Evolutionary conservation across 257 asterid species (phyloP), one percentile per base, ranked within the genome.

Genomic region (Osmanthus fragrans): DNA sequence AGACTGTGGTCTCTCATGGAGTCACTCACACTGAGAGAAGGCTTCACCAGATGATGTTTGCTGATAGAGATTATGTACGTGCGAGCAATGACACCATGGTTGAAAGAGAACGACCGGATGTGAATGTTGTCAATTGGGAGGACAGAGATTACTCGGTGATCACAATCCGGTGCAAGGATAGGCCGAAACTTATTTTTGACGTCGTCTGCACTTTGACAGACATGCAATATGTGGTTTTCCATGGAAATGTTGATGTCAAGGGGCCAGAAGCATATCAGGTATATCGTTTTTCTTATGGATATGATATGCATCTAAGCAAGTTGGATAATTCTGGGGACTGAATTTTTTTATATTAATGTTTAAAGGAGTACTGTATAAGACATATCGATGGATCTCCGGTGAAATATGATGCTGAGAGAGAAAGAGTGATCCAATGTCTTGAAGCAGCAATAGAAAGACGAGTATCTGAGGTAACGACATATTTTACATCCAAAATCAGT

Each of bases 21-120:
- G 85, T 76, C 8, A 90, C 98, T 10, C 97, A 93, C 80, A 89
- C 91, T 0, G 99, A 89, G 73, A 84, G 98, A 77, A 88, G 99
- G 80, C 98, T 96, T 74, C 98, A 96, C 76, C 98, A 89, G 81
- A 88, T 96, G 93, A 89, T 96, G 99, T 96, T 96, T 54, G 98
- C 92, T 29, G 98, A 90, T 73, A 85, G 99, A 8, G 99, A 96
- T 73, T 96, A 93, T 29, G 97, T 88, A 56, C 82, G 94, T 70
- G 79, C 74, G 5, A 83, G 70, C 0, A 86, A 87, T 56, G 89
- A 83, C 16, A 76, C 83, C 3, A 33, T 71, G 0, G 86, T 84
- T 29, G 90, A 87, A 7, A 88, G 82, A 63, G 93, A 93, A 39
- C 86, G 94, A 70, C 99, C 99, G 11, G 77, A 81, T 67, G 99